Conservation (phyloP, 1,139 yeast genomes). For the Meyerozyma sp. region DNA sequence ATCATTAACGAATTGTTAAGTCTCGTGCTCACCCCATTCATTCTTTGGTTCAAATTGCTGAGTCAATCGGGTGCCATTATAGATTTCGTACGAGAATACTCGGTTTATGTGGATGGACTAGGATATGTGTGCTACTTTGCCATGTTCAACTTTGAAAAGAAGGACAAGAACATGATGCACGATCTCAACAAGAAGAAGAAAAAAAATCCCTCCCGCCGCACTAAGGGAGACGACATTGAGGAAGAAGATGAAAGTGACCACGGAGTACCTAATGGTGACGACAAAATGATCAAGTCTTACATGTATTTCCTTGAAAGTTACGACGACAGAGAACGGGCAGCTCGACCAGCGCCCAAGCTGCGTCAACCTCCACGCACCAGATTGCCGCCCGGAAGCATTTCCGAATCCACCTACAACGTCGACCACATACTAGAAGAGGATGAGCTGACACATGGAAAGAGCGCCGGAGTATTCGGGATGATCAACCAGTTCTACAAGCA, state of each 20-base stretch:
- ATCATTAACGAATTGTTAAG: constrained; percentile 76
- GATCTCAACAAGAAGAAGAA: constrained; percentile 25
- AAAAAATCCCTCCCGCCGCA: constrained; percentile 9
- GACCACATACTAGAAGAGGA: constrained; percentile 26
- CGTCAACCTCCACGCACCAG: background rate
- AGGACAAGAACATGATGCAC: constrained; percentile 46
- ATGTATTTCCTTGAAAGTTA: constrained; percentile 83
- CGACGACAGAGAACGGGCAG: constrained; percentile 22
- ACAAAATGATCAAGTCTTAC: constrained; percentile 89
- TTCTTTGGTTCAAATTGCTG: constrained; percentile 80
- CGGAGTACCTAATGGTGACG: constrained; percentile 38
- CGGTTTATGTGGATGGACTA: constrained; percentile 87
- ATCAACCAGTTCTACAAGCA: constrained; percentile 78
- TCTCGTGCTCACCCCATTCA: constrained; percentile 77
- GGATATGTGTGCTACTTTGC: constrained; percentile 96
- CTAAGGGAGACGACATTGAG: constrained; percentile 5
- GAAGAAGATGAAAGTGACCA: constrained; percentile 37
- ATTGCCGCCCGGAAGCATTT: constrained; percentile 10
- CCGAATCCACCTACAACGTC: constrained; percentile 24
- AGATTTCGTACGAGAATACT: constrained; percentile 85
- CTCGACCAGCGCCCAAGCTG: background rate
- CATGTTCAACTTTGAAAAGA: constrained; percentile 73
- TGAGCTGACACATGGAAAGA: constrained; percentile 18
- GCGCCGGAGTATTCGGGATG: constrained; percentile 75
- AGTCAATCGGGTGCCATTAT: constrained; percentile 66